Evolutionary conservation across 768 basidiomycete species (phyloP).

Genomic region (Brasilioporus rufonigricans): DNA sequence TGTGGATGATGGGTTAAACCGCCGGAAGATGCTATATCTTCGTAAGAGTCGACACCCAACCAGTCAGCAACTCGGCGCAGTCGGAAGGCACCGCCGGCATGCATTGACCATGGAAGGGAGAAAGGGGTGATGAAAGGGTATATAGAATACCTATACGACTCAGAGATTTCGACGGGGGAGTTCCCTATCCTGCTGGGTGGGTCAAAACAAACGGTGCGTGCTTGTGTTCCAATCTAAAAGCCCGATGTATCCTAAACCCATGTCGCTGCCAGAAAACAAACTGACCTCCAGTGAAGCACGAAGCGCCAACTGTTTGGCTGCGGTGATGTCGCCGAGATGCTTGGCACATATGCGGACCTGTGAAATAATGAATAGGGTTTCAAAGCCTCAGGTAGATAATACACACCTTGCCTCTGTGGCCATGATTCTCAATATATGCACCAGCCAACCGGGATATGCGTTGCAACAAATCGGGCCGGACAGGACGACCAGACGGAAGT

Average conservation of each 20-base stretch:
- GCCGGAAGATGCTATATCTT: constrained; percentile 36
- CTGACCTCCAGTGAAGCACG: constrained; percentile 55
- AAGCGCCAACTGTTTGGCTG: constrained; percentile 52
- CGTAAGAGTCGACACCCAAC: constrained; percentile 39
- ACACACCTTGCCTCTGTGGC: constrained; percentile 44
- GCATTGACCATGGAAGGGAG: constrained; percentile 47
- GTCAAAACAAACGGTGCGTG: constrained; percentile 29
- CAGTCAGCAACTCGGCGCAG: constrained; percentile 63
- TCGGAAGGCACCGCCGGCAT: constrained; percentile 48
- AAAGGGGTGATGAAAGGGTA: constrained; percentile 63
- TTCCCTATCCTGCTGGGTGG: constrained; percentile 27
- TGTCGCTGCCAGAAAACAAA: neutral
- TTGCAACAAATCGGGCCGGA: constrained; percentile 50
- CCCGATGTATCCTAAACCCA: constrained; percentile 6
- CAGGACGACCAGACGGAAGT: constrained; percentile 43
- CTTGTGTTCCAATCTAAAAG: constrained; percentile 15
- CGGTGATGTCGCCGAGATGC: constrained; percentile 35
- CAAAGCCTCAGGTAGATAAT: neutral
- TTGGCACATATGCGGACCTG: constrained; percentile 60
- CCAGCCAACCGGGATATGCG: constrained; percentile 67
- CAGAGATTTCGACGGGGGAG: constrained; percentile 28
- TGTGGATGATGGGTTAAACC: constrained; percentile 38
- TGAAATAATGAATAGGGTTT: neutral
- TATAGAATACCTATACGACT: constrained; percentile 50
- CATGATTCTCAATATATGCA: constrained; percentile 57